Conservation (phyloP, 1,284 basidiomycete genomes). For the Apiotrichum mycotoxinovorans region DNA sequence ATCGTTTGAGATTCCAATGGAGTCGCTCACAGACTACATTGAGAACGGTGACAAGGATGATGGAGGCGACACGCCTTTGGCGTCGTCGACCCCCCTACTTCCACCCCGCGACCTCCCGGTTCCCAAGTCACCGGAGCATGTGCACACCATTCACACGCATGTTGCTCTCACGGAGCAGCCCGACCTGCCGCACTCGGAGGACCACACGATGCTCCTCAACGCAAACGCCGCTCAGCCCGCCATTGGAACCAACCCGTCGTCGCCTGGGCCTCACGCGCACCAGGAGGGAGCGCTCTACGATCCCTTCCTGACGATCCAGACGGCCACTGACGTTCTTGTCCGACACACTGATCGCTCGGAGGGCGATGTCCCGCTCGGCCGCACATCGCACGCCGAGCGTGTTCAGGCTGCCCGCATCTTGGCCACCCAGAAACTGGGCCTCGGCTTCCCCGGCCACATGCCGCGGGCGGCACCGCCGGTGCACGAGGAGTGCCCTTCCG, state of each 20-base stretch:
- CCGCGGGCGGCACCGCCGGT: not conserved
- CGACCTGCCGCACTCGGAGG: slow-evolving; percentile 29
- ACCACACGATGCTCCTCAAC: slow-evolving; percentile 41
- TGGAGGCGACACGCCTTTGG: slow-evolving; percentile 16
- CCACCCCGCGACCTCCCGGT: not conserved
- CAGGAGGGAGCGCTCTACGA: slow-evolving; percentile 47
- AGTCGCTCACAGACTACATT: slow-evolving; percentile 12
- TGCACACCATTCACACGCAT: slow-evolving; percentile 16
- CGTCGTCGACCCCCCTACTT: slow-evolving; percentile 32
- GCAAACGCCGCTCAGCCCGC: slow-evolving; percentile 40
- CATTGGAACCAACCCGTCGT: slow-evolving; percentile 1
- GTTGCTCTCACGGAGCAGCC: slow-evolving; percentile 31
- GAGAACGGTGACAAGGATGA: slow-evolving; percentile 13
- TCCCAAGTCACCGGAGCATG: slow-evolving; percentile 14
- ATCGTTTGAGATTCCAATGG: slow-evolving; percentile 28
- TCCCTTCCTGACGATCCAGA: slow-evolving; percentile 50
- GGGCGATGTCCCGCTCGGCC: slow-evolving; percentile 66
- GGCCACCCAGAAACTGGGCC: slow-evolving; percentile 44
- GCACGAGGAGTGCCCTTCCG: not conserved
- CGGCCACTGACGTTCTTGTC: slow-evolving; percentile 38
- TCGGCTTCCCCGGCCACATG: slow-evolving; percentile 32
- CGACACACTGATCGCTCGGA: slow-evolving; percentile 53
- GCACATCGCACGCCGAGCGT: slow-evolving; percentile 58
- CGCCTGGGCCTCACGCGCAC: slow-evolving; percentile 32
- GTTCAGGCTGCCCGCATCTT: slow-evolving; percentile 43